Percentiles rank a stretch among this genome's conserved stretches.
These are phyloP conservation scores for Periglandula ipomoeae DNA, from an alignment of 2,329 filamentous ascomycete species.

Conservation along the genomic window DNA sequence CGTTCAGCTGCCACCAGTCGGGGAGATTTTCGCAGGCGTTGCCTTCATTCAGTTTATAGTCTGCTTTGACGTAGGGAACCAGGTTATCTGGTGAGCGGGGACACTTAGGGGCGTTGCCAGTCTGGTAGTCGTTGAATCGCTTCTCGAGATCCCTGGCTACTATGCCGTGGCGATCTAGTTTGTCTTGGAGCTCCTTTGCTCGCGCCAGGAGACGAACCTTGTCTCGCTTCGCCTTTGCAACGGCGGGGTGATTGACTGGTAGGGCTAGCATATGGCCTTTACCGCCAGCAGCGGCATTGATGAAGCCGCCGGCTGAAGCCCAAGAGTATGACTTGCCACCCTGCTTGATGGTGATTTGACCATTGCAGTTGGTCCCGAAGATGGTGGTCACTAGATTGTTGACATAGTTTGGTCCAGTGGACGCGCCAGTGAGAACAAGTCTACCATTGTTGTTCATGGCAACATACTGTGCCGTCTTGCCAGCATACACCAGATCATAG, in stretches of 20 bases:
- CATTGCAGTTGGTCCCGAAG: constrained; percentile 2
- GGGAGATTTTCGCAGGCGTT: not conserved
- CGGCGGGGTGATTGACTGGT: not conserved
- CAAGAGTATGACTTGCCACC: not conserved
- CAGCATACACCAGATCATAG: not conserved
- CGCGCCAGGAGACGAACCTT: not conserved
- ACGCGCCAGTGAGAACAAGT: not conserved
- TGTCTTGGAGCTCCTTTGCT: not conserved
- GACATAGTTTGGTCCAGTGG: not conserved
- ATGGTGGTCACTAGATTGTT: not conserved
- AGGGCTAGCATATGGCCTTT: not conserved
- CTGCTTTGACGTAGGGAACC: not conserved
- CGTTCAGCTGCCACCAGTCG: not conserved
- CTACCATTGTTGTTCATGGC: not conserved
- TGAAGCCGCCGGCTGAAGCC: not conserved
- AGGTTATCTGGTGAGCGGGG: not conserved
- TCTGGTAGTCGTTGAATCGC: not conserved
- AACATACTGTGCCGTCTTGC: not conserved
- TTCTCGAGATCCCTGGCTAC: not conserved
- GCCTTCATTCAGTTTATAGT: not conserved
- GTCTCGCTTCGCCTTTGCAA: not conserved
- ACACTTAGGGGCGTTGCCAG: not conserved
- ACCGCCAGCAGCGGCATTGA: not conserved
- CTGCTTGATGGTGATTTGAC: not conserved
- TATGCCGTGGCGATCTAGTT: not conserved